A percentile compares a stretch with the other conserved stretches of the same genome.
Evolutionary conservation across 2,329 filamentous ascomycete genomes (phyloP).

Genomic region (Akanthomyces lecanii): DNA sequence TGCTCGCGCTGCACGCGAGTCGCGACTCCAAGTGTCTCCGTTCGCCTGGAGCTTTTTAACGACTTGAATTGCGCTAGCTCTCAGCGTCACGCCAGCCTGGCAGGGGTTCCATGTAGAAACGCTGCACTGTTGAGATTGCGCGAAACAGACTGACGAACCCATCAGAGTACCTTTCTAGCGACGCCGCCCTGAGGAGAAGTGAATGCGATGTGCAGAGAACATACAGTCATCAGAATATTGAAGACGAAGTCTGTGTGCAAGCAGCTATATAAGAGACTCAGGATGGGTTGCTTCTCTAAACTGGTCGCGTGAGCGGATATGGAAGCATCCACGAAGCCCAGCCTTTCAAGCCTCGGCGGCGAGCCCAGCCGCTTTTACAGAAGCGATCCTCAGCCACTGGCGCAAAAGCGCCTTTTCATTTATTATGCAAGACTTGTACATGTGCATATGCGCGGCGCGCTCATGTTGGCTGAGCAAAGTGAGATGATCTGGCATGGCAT

Average conservation of each 20-base stretch:
- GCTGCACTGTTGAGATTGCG: background rate
- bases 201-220: too few species aligned
- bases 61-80: background rate
- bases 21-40: background rate
- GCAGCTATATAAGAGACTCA: too few species aligned
- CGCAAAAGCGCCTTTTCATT: background rate
- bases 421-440: constrained; percentile 5
- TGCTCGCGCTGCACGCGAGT: background rate
- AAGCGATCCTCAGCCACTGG: background rate
- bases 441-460: constrained; percentile 7
- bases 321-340: background rate
- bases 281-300: too few species aligned
- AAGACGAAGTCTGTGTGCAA: too few species aligned
- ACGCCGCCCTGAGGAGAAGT: too few species aligned
- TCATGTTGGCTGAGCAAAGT: background rate
- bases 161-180: too few species aligned
- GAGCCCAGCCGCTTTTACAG: background rate
- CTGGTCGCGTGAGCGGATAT: background rate
- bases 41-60: background rate
- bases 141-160: too few species aligned
- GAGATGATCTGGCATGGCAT: background rate
- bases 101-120: background rate
- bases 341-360: background rate
- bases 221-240: too few species aligned
- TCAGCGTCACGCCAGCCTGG: background rate